Conservation (phyloP, 768 basidiomycete species). For the Porphyrellus cyaneotinctus region DNA sequence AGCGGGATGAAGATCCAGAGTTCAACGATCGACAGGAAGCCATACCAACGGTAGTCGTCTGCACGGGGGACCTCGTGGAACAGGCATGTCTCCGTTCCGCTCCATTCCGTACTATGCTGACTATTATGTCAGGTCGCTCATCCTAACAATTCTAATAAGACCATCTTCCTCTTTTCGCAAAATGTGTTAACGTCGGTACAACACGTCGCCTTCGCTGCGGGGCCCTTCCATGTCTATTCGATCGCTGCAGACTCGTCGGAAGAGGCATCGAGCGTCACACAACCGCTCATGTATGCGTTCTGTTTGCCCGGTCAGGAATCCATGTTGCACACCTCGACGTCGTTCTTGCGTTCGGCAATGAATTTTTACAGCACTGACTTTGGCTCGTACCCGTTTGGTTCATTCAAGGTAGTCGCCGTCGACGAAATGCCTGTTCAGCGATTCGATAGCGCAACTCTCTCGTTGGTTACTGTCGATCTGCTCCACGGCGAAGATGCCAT, state of each 20-base stretch:
- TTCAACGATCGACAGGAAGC: slow-evolving; percentile 51
- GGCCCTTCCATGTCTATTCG: slow-evolving; percentile 80
- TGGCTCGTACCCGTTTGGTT: slow-evolving; percentile 94
- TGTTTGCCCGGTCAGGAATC: slow-evolving; percentile 87
- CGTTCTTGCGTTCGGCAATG: slow-evolving; percentile 85
- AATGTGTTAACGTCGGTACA: slow-evolving; percentile 87
- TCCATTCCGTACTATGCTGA: slow-evolving; percentile 3
- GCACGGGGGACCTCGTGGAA: slow-evolving; percentile 92
- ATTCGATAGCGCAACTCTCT: slow-evolving; percentile 81
- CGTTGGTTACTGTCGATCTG: slow-evolving; percentile 74
- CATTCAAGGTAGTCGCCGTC: slow-evolving; percentile 92
- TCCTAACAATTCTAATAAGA: slow-evolving; percentile 89
- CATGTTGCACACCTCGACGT: slow-evolving; percentile 62
- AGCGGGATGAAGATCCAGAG: slow-evolving; percentile 40
- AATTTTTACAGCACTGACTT: slow-evolving; percentile 87
- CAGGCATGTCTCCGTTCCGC: slow-evolving; percentile 52
- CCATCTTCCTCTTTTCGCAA: slow-evolving; percentile 91
- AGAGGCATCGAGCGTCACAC: slow-evolving; percentile 58
- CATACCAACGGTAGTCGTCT: slow-evolving; percentile 81
- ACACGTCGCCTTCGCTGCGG: slow-evolving; percentile 93
- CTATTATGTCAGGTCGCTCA: slow-evolving; percentile 67
- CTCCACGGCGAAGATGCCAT: slow-evolving; percentile 86
- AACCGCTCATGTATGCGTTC: slow-evolving; percentile 84
- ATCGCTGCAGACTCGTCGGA: slow-evolving; percentile 63
- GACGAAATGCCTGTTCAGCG: slow-evolving; percentile 80